phyloP scores from a whole-genome alignment of 345 rosid species.

The Eucalyptus marginata region DNA sequence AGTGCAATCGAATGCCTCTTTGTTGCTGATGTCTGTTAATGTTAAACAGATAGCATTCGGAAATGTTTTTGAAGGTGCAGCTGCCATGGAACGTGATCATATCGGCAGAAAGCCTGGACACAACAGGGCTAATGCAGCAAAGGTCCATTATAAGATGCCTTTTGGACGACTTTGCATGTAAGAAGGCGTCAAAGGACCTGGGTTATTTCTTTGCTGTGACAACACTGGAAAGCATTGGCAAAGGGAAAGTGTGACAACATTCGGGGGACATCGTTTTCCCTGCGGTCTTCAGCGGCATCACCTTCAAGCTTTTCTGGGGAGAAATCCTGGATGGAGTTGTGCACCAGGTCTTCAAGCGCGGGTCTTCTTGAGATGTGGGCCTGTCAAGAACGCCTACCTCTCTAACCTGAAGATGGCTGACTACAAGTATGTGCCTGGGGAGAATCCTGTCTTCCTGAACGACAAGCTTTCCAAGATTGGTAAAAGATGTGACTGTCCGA shows the following conservation, averaged over 20 bases:
- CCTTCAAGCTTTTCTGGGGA: slow-evolving; percentile 77
- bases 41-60: neutral
- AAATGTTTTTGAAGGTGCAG: slow-evolving; percentile 62
- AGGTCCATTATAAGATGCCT: slow-evolving; percentile 44
- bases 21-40: neutral
- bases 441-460: slow-evolving; percentile 56
- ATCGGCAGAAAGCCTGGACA: slow-evolving; percentile 54
- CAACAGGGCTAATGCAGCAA: slow-evolving; percentile 51
- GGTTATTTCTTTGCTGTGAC: slow-evolving; percentile 63
- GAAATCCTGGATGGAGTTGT: slow-evolving; percentile 64
- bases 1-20: neutral
- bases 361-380: slow-evolving; percentile 80
- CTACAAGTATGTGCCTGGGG: slow-evolving; percentile 46
- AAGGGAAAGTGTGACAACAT: slow-evolving; percentile 57
- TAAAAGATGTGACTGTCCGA: slow-evolving; percentile 38
- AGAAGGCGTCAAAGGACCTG: slow-evolving; percentile 59
- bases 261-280: slow-evolving; percentile 80
- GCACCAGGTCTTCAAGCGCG: slow-evolving; percentile 64
- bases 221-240: slow-evolving; percentile 44
- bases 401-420: slow-evolving; percentile 51
- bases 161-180: slow-evolving; percentile 48
- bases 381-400: slow-evolving; percentile 42
- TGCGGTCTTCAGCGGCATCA: slow-evolving; percentile 48
- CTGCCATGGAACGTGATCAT: slow-evolving; percentile 68
- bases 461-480: slow-evolving; percentile 53